phyloP scores from a whole-genome alignment of 805 yeast genomes.

The Candida coleopterorum region DNA sequence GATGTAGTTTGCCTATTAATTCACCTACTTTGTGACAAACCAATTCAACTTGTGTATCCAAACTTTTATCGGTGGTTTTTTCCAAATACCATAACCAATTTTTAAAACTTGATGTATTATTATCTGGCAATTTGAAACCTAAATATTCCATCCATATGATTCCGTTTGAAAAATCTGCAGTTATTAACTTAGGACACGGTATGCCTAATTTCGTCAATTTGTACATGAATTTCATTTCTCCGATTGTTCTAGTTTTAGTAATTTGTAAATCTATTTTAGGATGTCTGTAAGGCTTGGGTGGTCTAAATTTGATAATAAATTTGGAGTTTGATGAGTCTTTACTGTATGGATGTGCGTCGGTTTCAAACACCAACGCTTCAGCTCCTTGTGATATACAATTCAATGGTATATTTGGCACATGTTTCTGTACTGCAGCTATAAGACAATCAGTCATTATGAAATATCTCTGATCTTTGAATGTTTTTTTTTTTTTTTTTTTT shows the following conservation, averaged over 20 bases:
- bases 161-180: conserved; percentile 74
- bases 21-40: conserved; percentile 56
- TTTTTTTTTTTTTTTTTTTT: conserved; percentile 1
- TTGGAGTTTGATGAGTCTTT: conserved; percentile 20
- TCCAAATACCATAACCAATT: conserved; percentile 69
- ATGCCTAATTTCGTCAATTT: conserved; percentile 53
- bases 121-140: conserved; percentile 52
- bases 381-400: conserved; percentile 79
- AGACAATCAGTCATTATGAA: conserved; percentile 51
- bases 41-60: conserved; percentile 32
- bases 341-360: conserved; percentile 63
- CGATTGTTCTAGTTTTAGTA: conserved; percentile 74
- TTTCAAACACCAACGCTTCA: conserved; percentile 73
- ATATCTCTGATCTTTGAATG: neutral
- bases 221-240: conserved; percentile 76
- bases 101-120: conserved; percentile 58
- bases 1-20: conserved; percentile 67
- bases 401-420: conserved; percentile 48
- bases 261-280: conserved; percentile 70
- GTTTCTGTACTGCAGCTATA: conserved; percentile 36
- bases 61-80: conserved; percentile 19
- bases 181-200: conserved; percentile 66
- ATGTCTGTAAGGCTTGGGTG: conserved; percentile 87
- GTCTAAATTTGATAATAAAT: conserved; percentile 78
- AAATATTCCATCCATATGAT: conserved; percentile 84